Percentiles rank a stretch among this genome's conserved stretches.
Conservation (phyloP, 1,284 basidiomycete genomes). For the Leccinum fuscescens region DNA sequence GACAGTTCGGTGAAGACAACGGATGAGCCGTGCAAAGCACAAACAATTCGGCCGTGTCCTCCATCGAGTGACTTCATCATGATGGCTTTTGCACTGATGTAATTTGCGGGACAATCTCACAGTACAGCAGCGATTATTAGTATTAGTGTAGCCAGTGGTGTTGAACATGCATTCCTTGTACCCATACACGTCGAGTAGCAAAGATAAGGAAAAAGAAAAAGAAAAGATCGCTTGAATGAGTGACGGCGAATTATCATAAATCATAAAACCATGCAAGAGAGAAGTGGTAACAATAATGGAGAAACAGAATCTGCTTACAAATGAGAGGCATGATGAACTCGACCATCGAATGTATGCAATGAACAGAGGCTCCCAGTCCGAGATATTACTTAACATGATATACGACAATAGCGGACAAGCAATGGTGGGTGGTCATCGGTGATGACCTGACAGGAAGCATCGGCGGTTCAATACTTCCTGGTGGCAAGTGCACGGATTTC, state of each 20-base stretch:
- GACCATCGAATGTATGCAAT: constrained; percentile 22
- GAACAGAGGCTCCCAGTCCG: constrained; percentile 24
- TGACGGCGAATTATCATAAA: constrained; percentile 21
- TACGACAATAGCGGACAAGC: constrained; percentile 2
- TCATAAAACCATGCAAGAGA: constrained; percentile 21
- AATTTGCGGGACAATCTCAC: not conserved
- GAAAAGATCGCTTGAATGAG: constrained; percentile 18
- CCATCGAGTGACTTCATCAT: constrained; percentile 35
- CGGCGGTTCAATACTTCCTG: constrained; percentile 59
- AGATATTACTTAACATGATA: constrained; percentile 16
- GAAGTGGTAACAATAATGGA: constrained; percentile 23
- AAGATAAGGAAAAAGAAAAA: constrained; percentile 14
- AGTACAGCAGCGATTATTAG: constrained; percentile 19
- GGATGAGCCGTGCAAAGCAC: constrained; percentile 50
- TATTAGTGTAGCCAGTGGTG: constrained; percentile 26
- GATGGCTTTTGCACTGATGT: constrained; percentile 1
- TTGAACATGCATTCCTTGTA: constrained; percentile 36
- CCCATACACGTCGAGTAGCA: constrained; percentile 33
- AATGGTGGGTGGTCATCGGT: constrained; percentile 2
- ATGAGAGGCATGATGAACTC: constrained; percentile 26
- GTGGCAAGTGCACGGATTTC: constrained; percentile 81
- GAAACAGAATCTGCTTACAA: constrained; percentile 30
- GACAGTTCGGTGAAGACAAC: constrained; percentile 75
- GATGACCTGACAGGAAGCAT: constrained; percentile 3
- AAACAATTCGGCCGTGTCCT: constrained; percentile 55